These are phyloP conservation scores for Neonectria coccinea DNA, from an alignment of 2,329 filamentous ascomycete species.

Conservation along the genomic window DNA sequence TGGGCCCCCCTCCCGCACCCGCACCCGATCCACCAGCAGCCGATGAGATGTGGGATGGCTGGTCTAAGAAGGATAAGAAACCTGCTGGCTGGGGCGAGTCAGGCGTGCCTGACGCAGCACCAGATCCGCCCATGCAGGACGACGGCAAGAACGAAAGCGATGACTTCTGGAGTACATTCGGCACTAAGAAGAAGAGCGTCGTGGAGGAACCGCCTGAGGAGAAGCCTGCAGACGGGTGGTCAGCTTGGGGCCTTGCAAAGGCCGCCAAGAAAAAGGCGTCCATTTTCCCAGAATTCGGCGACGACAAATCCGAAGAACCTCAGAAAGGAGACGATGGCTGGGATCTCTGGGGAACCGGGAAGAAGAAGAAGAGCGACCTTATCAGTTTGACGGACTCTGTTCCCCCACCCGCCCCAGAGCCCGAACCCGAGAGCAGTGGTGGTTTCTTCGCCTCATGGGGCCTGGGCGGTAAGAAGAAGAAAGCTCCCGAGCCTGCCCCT, in stretches of 20 bases:
- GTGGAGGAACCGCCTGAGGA: conserved; percentile 33
- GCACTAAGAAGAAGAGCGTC: conserved; percentile 40
- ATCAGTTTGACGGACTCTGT: conserved; percentile 52
- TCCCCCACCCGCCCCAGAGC: conserved; percentile 45
- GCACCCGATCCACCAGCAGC: conserved; percentile 42
- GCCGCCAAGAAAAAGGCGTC: conserved; percentile 43
- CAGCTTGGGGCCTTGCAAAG: conserved; percentile 40
- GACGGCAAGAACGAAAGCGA: conserved; percentile 40
- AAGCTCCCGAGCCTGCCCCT: conserved; percentile 46
- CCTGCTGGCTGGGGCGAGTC: conserved; percentile 40
- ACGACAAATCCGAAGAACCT: conserved; percentile 31
- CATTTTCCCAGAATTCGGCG: conserved; percentile 30
- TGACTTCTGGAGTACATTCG: conserved; percentile 45
- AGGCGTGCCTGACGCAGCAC: conserved; percentile 37
- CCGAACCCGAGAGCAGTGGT: conserved; percentile 58
- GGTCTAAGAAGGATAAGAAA: conserved; percentile 50
- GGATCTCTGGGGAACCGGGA: conserved; percentile 47
- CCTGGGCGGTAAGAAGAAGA: conserved; percentile 59
- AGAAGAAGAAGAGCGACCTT: conserved; percentile 60
- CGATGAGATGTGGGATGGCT: conserved; percentile 46
- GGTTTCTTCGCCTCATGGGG: conserved; percentile 69
- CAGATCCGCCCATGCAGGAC: conserved; percentile 37
- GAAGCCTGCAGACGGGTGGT: conserved; percentile 36
- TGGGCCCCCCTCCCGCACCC: conserved; percentile 33
- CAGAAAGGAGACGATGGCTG: conserved; percentile 40